Conservation (phyloP, 2,329 filamentous ascomycete genomes). For the Chalara sp. region DNA sequence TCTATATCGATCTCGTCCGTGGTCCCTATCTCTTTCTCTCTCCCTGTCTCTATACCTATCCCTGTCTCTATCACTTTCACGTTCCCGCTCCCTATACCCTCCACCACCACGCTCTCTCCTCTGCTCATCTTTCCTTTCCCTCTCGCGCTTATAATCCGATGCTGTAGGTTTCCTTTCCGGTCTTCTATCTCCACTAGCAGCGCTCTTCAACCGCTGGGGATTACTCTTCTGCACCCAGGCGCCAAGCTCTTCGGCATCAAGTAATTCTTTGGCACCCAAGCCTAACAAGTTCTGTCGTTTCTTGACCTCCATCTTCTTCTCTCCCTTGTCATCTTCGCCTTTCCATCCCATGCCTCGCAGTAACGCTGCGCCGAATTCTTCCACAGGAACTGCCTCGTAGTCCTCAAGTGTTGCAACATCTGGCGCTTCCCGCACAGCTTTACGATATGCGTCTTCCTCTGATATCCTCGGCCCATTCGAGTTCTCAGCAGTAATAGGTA, state of each 20-base stretch:
- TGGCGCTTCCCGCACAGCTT: constrained; percentile 65
- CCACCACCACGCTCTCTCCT: constrained; percentile 33
- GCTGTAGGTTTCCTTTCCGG: constrained; percentile 37
- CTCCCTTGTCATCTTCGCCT: constrained; percentile 47
- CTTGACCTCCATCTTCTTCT: constrained; percentile 58
- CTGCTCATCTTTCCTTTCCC: constrained; percentile 34
- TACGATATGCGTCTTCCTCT: constrained; percentile 63
- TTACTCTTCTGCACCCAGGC: constrained; percentile 70
- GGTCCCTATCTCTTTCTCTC: constrained; percentile 21
- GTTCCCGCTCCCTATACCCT: constrained; percentile 27
- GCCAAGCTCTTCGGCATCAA: constrained; percentile 65
- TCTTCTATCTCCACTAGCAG: constrained; percentile 35
- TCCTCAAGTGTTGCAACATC: constrained; percentile 72
- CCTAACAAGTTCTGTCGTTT: constrained; percentile 76
- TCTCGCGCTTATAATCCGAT: constrained; percentile 33
- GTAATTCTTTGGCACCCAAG: constrained; percentile 78
- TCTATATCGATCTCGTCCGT: constrained; percentile 10
- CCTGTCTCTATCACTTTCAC: constrained; percentile 26
- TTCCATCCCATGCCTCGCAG: constrained; percentile 96
- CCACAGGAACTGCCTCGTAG: constrained; percentile 84
- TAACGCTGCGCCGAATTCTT: constrained; percentile 88
- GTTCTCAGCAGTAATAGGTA: constrained; percentile 30
- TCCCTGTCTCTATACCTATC: constrained; percentile 18
- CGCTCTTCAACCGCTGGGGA: constrained; percentile 39
- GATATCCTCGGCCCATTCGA: constrained; percentile 29